Percentiles rank a stretch among this genome's conserved stretches.
These are phyloP conservation scores for Trypanosoma conorhini DNA, from an alignment of 208 protist genomes.

Conservation along the genomic window DNA sequence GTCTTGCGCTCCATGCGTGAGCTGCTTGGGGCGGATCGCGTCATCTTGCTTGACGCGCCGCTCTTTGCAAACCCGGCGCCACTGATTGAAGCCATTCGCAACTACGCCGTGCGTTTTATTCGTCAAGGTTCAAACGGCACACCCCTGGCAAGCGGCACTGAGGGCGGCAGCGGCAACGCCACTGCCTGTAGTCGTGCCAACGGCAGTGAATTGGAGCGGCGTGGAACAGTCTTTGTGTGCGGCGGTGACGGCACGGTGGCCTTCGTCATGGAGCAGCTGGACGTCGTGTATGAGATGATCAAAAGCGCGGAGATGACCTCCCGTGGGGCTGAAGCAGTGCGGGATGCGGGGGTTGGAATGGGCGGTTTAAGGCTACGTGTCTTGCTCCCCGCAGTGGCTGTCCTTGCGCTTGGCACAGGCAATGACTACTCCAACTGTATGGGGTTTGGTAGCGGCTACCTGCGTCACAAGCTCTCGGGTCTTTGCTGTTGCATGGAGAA, in stretches of 20 bases:
- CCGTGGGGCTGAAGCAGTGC: too few species aligned
- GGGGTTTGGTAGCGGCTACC: conserved; percentile 72
- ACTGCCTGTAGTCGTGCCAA: background rate
- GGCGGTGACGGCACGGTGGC: conserved; percentile 87
- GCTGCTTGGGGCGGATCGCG: conserved; percentile 51
- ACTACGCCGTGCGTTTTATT: conserved; percentile 50
- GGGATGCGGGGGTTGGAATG: background rate
- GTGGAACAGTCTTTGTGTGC: conserved; percentile 77
- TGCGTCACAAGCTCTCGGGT: conserved; percentile 18
- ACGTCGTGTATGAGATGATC: conserved; percentile 50
- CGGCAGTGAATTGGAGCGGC: conserved; percentile 18
- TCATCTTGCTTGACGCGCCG: conserved; percentile 44
- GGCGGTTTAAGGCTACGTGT: background rate
- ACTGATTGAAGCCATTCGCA: conserved; percentile 55
- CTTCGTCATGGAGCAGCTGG: conserved; percentile 75
- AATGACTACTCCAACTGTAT: conserved; percentile 86
- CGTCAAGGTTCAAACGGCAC: conserved; percentile 12
- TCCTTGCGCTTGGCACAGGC: conserved; percentile 78
- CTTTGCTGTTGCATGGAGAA: conserved; percentile 30
- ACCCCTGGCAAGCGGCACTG: background rate
- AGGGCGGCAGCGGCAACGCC: background rate
- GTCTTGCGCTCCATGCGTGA: conserved; percentile 41
- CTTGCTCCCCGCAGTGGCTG: conserved; percentile 65
- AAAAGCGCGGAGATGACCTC: background rate
- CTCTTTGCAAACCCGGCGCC: conserved; percentile 52